Conservation (phyloP, 2,329 filamentous ascomycete species). For the Pseudocercospora pini-densiflorae region DNA sequence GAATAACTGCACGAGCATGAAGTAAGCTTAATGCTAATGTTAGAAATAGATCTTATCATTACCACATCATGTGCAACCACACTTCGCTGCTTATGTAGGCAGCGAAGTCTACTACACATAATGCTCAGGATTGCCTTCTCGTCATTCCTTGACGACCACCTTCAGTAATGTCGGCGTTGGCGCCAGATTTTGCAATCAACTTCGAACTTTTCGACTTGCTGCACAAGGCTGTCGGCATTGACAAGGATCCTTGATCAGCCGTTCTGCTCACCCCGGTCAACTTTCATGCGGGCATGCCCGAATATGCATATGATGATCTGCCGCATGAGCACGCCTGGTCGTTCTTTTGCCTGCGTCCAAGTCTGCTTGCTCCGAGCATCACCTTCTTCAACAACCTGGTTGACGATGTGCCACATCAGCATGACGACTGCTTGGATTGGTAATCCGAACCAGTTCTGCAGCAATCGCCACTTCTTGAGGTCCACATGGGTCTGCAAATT, state of each 20-base stretch:
- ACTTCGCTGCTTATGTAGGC: background rate
- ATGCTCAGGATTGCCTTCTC: background rate
- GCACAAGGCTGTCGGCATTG: background rate
- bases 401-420: background rate
- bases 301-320: background rate
- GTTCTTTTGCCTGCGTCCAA: background rate
- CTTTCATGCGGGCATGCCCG: background rate
- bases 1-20: background rate
- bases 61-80: constrained; percentile 3
- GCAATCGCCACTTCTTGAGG: no score
- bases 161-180: background rate
- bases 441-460: no score
- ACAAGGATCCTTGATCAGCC: background rate
- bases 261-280: background rate
- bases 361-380: background rate
- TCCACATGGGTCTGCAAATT: no score
- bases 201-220: background rate
- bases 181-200: background rate
- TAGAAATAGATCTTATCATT: background rate
- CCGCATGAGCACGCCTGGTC: background rate
- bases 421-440: background rate
- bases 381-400: background rate
- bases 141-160: background rate
- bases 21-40: constrained; percentile 7
- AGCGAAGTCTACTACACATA: background rate